Conservation (phyloP, 345 rosid genomes). For the Ricinus communis region DNA sequence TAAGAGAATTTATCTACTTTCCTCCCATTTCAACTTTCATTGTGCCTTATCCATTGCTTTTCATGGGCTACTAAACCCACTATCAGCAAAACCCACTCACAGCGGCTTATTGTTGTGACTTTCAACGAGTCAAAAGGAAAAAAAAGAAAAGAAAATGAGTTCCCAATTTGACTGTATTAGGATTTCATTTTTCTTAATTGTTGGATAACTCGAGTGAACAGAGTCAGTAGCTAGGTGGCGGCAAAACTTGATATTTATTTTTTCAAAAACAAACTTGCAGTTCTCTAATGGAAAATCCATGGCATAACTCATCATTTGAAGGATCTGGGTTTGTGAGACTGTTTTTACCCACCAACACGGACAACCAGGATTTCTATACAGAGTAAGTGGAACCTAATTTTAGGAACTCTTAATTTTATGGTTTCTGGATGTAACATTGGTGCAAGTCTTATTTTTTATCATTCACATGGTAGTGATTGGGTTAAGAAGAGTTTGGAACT, state of each 20-base stretch:
- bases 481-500: conserved; percentile 58
- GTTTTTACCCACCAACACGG: conserved; percentile 87
- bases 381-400: conserved; percentile 51
- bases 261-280: conserved; percentile 44
- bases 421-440: conserved; percentile 13
- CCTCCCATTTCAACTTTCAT: not conserved
- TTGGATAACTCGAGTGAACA: not conserved
- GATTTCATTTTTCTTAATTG: not conserved
- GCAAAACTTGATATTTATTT: not conserved
- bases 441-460: conserved; percentile 19
- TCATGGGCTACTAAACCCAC: not conserved
- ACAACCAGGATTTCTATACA: conserved; percentile 83
- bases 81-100: not conserved
- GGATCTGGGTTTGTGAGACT: conserved; percentile 94
- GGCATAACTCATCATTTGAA: conserved; percentile 96
- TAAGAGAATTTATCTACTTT: not conserved
- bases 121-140: conserved; percentile 2
- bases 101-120: not conserved
- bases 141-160: not conserved
- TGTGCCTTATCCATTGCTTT: not conserved
- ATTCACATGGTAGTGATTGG: conserved; percentile 67
- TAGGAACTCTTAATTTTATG: conserved; percentile 6
- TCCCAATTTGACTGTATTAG: not conserved
- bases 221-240: conserved; percentile 6
- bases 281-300: conserved; percentile 87